These are phyloP conservation scores for Marchantia polymorpha DNA, from an alignment of 225 moss, liverwort and hornwort species.

Conservation along the genomic window DNA sequence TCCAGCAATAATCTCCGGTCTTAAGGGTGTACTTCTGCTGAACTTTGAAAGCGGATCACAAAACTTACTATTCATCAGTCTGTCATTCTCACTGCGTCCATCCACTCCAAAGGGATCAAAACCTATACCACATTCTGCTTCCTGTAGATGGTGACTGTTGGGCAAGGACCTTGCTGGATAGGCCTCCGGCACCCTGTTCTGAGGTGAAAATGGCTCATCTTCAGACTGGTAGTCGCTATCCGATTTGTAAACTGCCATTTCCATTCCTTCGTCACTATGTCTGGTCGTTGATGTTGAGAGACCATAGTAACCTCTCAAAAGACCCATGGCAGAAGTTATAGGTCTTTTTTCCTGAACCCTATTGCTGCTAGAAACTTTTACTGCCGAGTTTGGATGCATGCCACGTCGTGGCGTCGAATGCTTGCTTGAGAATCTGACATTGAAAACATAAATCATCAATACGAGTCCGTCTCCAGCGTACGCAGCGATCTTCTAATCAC, in stretches of 20 bases:
- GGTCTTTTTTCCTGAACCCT: constrained; percentile 52
- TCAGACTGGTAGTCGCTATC: constrained; percentile 62
- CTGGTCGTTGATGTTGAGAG: constrained; percentile 45
- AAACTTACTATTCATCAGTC: constrained; percentile 29
- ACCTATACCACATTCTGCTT: constrained; percentile 31
- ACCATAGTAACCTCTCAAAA: constrained; percentile 82
- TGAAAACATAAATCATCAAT: not conserved
- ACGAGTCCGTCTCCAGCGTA: not conserved
- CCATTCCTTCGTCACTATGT: constrained; percentile 62
- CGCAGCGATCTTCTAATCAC: too few relatives aligned
- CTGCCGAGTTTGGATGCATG: constrained; percentile 25
- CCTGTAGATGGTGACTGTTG: constrained; percentile 26
- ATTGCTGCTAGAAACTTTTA: constrained; percentile 25
- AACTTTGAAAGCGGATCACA: constrained; percentile 44
- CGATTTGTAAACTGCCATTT: constrained; percentile 77
- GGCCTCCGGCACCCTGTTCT: constrained; percentile 39
- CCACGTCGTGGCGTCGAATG: constrained; percentile 25
- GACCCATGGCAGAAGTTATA: constrained; percentile 73
- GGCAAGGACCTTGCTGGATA: constrained; percentile 22
- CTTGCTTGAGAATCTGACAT: constrained; percentile 32
- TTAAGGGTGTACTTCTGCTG: constrained; percentile 43
- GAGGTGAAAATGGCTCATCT: constrained; percentile 59
- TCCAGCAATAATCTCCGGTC: constrained; percentile 34
- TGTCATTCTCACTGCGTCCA: constrained; percentile 46
- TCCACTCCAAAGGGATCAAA: constrained; percentile 48